These are phyloP conservation scores for Aspergillus phoenicis DNA, from an alignment of 2,329 filamentous ascomycete species.

Conservation along the genomic window DNA sequence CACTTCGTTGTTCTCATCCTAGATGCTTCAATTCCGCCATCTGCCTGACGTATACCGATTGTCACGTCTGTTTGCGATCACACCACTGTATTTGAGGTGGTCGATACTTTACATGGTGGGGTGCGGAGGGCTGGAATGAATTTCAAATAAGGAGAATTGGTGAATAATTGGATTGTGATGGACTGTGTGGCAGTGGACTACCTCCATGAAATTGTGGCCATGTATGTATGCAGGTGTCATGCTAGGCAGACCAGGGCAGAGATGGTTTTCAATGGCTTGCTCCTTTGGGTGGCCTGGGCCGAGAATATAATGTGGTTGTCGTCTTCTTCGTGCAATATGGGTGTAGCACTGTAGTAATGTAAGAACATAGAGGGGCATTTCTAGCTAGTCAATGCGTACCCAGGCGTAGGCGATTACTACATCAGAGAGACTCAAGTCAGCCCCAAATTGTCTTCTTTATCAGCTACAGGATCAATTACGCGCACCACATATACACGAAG, in stretches of 20 bases:
- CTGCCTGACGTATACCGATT: conserved; percentile 9
- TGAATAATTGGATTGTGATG: background rate
- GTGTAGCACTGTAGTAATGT: too few species aligned
- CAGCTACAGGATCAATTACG: too few species aligned
- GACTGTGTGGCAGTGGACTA: background rate
- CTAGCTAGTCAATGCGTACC: background rate
- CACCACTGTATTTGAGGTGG: conserved; percentile 1
- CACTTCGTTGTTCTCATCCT: conserved; percentile 1
- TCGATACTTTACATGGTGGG: background rate
- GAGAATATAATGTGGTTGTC: background rate
- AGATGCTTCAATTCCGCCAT: conserved; percentile 1
- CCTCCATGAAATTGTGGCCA: background rate
- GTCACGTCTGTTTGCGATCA: conserved; percentile 1
- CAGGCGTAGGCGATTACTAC: too few species aligned
- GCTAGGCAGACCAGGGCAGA: background rate
- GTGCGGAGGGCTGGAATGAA: background rate
- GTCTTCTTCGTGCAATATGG: background rate
- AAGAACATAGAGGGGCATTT: too few species aligned
- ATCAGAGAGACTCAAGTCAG: background rate
- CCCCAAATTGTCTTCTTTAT: too few species aligned
- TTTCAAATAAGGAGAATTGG: background rate
- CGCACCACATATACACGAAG: too few species aligned
- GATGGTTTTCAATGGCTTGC: too few species aligned
- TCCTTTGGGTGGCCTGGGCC: background rate
- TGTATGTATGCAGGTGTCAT: background rate